A percentile compares a stretch with the other conserved stretches of the same genome.
Conservation (phyloP, 306 rosid species). For the Mucuna pruriens region DNA sequence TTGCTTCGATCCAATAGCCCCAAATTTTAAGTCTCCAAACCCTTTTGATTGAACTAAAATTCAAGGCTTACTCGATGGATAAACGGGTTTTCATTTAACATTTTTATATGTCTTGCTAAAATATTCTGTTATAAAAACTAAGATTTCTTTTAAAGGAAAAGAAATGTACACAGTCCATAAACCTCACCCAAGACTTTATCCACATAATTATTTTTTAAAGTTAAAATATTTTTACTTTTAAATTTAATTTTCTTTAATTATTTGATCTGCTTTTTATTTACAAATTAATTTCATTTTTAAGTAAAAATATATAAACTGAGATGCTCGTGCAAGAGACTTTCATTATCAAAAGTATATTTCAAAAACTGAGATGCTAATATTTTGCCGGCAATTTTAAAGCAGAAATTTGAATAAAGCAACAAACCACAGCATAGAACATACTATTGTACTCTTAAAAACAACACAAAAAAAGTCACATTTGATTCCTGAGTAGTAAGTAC, state of each 20-base stretch:
- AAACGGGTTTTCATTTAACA: neutral
- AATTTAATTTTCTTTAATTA: neutral
- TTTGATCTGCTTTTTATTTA: neutral
- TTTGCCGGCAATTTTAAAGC: constrained; percentile 34
- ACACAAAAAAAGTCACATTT: constrained; percentile 8
- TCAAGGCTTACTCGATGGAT: neutral
- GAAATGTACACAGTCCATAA: neutral
- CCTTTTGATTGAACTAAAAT: neutral
- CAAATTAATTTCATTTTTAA: neutral
- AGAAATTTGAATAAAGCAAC: constrained; percentile 31
- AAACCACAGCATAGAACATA: neutral
- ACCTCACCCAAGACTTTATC: neutral
- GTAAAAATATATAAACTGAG: too few species aligned
- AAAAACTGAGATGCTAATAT: constrained; percentile 8
- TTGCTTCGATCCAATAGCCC: neutral
- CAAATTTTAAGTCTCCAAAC: neutral
- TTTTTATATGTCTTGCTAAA: neutral
- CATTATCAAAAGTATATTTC: constrained; percentile 11
- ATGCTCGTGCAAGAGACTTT: neutral
- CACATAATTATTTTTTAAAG: neutral
- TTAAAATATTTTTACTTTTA: neutral
- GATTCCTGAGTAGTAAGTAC: constrained; percentile 26
- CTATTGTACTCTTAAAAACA: constrained; percentile 26
- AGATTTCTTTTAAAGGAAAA: neutral
- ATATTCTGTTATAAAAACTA: neutral